phyloP scores from a whole-genome alignment of 1,284 basidiomycete species.

The Microbotryum scabiosae region DNA sequence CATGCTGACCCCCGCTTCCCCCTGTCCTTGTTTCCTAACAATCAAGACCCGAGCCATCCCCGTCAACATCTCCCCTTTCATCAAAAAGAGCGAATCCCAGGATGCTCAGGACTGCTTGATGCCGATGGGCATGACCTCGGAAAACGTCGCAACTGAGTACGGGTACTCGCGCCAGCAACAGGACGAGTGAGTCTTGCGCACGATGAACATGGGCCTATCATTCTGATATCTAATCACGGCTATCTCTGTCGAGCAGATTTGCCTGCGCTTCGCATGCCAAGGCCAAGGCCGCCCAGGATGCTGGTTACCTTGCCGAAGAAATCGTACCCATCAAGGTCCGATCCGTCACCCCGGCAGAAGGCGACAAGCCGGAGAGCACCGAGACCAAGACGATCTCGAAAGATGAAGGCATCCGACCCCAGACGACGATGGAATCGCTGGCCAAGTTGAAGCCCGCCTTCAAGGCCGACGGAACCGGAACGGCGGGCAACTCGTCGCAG shows the following conservation, averaged over 20 bases:
- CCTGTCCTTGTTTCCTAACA: too few species aligned
- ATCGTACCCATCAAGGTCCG: conserved; percentile 43
- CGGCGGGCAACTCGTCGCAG: conserved; percentile 43
- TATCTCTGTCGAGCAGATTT: conserved; percentile 28
- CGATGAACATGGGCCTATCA: background rate
- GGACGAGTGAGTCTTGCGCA: conserved; percentile 26
- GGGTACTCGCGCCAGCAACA: conserved; percentile 40
- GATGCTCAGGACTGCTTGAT: conserved; percentile 39
- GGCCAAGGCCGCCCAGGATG: conserved; percentile 41
- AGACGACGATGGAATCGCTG: conserved; percentile 33
- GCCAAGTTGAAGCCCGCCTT: conserved; percentile 44
- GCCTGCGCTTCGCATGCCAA: conserved; percentile 41
- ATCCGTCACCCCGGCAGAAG: conserved; percentile 34
- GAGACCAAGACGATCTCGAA: conserved; percentile 33
- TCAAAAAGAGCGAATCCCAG: conserved; percentile 33
- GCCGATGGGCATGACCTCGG: conserved; percentile 43
- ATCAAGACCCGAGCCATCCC: conserved; percentile 37
- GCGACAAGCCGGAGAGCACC: conserved; percentile 16
- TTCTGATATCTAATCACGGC: background rate
- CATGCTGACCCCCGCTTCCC: too few species aligned
- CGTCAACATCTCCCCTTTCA: conserved; percentile 35
- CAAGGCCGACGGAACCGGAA: conserved; percentile 41
- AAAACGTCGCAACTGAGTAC: conserved; percentile 43
- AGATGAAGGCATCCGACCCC: conserved; percentile 37
- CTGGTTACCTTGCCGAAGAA: conserved; percentile 42